Percentiles rank a stretch among this genome's conserved stretches.
These are phyloP conservation scores for Rhodotorula glutinis DNA, from an alignment of 1,284 basidiomycete species.

Conservation along the genomic window DNA sequence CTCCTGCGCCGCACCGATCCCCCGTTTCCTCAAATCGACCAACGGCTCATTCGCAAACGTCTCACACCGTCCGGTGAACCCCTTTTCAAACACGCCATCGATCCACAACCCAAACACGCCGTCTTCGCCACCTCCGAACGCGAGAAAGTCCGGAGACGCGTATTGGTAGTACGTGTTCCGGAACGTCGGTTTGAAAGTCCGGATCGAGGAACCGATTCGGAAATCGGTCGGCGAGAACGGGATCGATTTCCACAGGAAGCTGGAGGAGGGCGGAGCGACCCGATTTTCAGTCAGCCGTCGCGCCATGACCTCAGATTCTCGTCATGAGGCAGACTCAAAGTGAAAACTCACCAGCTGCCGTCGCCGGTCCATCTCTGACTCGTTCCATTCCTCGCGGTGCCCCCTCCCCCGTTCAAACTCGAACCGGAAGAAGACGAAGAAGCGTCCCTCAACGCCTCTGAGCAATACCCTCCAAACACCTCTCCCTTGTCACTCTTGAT, in stretches of 20 bases:
- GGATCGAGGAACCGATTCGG: conserved; percentile 51
- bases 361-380: conserved; percentile 52
- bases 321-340: no score
- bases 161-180: conserved; percentile 86
- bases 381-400: conserved; percentile 70
- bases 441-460: conserved; percentile 61
- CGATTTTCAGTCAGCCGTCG: neutral
- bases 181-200: conserved; percentile 81
- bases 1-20: neutral
- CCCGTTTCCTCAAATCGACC: neutral
- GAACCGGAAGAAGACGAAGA: neutral
- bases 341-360: conserved; percentile 31
- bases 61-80: conserved; percentile 76
- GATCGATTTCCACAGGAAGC: conserved; percentile 68
- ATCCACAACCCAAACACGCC: conserved; percentile 85
- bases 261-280: conserved; percentile 45
- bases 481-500: conserved; percentile 62
- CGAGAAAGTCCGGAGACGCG: conserved; percentile 61
- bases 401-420: no score
- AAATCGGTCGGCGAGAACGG: conserved; percentile 41
- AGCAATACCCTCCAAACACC: conserved; percentile 76
- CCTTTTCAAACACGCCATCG: conserved; percentile 75
- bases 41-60: conserved; percentile 76
- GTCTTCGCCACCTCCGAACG: conserved; percentile 79
- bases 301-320: no score